Base-by-base conservation (phyloP, 345 rosid species). In the Lumnitzera racemosa region DNA sequence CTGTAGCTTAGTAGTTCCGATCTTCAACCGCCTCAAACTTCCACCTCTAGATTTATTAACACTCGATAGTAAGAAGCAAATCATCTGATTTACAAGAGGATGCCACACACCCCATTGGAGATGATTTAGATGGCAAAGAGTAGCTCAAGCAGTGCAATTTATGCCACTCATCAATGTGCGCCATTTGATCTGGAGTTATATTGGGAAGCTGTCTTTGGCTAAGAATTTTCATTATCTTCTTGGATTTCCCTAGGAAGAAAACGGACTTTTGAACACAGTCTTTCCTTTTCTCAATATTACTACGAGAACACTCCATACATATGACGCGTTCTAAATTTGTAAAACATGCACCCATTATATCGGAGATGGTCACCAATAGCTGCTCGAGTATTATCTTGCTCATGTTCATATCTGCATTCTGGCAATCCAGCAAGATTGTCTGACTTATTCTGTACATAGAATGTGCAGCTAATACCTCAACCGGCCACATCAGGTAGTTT, bases 361-460 rank as follows among this genome's bases (percentile, higher is more conserved):
- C 94, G 2, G 94, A 87, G 69, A 81, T 78, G 78, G 65, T 78
- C 43, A 49, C 69, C 27, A 67, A 61, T 15, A 85, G 57, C 41
- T 51, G 70, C 62, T 69, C 83, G 25, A 87, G 77, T 46, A 87
- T 50, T 49, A 53, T 74, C 43, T 77, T 74, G 12, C 61, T 64
- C 41, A 56, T 16, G 51, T 15, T 62, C 68, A 49, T 66, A 71
- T 27, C 68, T 54, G 64, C 70, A 2, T 31, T 50, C 63, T 29
- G 61, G 62, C 72, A 62, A 11, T 59, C 63, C 13, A 70, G 77
- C 61, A 89, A 71, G 55, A 85, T 69, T 49, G 90, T 81, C 71
- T 77, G 74, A 67, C 85, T 80, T 62, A 85, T 73, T 70, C 90
- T 64, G 53, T 89, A 85, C 96, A 89, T 87, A 70, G 94, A 87